Conservation (phyloP, 768 basidiomycete genomes). For the Mycena leptocephala region DNA sequence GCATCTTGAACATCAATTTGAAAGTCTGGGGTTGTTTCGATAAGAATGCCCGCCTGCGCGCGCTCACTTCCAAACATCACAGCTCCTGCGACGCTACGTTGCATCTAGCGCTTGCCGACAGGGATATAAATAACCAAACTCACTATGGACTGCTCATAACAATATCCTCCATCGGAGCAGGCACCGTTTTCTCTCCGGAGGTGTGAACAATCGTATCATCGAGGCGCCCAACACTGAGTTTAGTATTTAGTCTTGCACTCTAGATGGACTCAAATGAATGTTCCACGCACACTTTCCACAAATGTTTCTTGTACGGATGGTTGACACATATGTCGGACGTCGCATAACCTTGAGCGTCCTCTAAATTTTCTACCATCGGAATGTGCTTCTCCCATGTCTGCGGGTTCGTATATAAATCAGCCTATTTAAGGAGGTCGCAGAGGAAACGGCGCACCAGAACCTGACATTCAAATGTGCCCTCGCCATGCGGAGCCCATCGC, state of each 20-base stretch:
- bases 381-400: conserved; percentile 48
- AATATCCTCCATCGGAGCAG: conserved; percentile 44
- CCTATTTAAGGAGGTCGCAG: not conserved
- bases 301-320: conserved; percentile 54
- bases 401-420: not conserved
- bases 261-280: not conserved
- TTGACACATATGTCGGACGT: conserved; percentile 55
- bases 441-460: conserved; percentile 45
- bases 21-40: conserved; percentile 44
- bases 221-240: conserved; percentile 47
- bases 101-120: not conserved
- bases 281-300: conserved; percentile 52
- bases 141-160: conserved; percentile 40
- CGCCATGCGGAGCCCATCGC: conserved; percentile 53
- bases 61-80: conserved; percentile 60
- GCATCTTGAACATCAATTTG: conserved; percentile 50
- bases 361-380: conserved; percentile 50
- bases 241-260: too few species aligned
- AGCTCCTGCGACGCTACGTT: conserved; percentile 46
- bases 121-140: conserved; percentile 1
- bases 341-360: conserved; percentile 54
- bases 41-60: conserved; percentile 49
- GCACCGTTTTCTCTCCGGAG: conserved; percentile 52
- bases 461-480: conserved; percentile 57
- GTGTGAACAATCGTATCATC: conserved; percentile 52